phyloP scores from a whole-genome alignment of 192 early-diverging fungal species.

The Coemansia sp. region DNA sequence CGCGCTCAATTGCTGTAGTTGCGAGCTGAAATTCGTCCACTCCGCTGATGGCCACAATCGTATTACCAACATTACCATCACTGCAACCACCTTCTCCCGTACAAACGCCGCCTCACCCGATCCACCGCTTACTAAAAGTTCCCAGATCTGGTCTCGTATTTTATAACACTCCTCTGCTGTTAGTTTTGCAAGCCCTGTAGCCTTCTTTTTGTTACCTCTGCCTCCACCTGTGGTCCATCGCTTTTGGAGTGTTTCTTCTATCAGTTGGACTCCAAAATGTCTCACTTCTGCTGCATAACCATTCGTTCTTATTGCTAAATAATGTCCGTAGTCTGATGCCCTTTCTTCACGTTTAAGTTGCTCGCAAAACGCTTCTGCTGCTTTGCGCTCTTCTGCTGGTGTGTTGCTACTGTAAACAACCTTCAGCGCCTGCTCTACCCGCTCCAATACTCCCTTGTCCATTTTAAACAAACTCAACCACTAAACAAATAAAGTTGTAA shows the following conservation, averaged over 20 bases:
- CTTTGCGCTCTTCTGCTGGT: slow-evolving; percentile 22
- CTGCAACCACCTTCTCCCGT: slow-evolving; percentile 37
- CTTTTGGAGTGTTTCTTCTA: slow-evolving; percentile 31
- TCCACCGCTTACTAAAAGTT: slow-evolving; percentile 8
- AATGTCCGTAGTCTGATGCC: slow-evolving; percentile 20
- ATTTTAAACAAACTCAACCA: slow-evolving; percentile 9
- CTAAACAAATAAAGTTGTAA: neutral
- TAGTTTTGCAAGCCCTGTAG: neutral
- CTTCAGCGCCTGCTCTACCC: slow-evolving; percentile 34
- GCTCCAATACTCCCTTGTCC: slow-evolving; percentile 22
- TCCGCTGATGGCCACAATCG: slow-evolving; percentile 34
- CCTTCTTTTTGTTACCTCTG: neutral
- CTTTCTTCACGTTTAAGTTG: slow-evolving; percentile 23
- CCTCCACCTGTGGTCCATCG: slow-evolving; percentile 6
- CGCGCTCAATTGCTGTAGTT: slow-evolving; percentile 24
- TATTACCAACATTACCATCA: slow-evolving; percentile 34
- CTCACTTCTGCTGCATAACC: slow-evolving; percentile 17
- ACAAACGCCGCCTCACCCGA: slow-evolving; percentile 23
- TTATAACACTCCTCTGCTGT: slow-evolving; percentile 2
- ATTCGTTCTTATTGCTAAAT: slow-evolving; percentile 12
- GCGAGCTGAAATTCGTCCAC: slow-evolving; percentile 35
- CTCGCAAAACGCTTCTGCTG: slow-evolving; percentile 39
- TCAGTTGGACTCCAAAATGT: slow-evolving; percentile 47
- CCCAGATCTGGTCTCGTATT: slow-evolving; percentile 27
- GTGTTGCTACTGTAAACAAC: slow-evolving; percentile 35